Percentiles rank a stretch among this genome's conserved stretches.
These are phyloP conservation scores for Dryas alaskensis DNA, from an alignment of 306 rosid species.

Conservation along the genomic window DNA sequence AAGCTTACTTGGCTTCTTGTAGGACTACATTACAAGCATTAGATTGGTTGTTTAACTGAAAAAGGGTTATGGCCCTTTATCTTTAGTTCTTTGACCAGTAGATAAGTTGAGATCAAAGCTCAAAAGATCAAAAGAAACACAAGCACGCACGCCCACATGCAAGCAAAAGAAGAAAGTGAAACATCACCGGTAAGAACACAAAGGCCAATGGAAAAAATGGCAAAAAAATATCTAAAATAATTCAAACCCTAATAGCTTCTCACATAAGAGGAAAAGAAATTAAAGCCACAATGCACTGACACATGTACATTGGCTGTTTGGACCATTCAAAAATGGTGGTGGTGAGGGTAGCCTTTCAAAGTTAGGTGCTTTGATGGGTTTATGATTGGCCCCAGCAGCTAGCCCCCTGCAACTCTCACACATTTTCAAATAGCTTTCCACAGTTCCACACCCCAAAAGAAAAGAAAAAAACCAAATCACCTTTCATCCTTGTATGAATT, in stretches of 20 bases:
- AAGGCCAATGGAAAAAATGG: not conserved
- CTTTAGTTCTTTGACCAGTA: slow-evolving; percentile 13
- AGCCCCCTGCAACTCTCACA: not conserved
- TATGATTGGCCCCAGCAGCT: slow-evolving; percentile 15
- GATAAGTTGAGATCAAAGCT: not conserved
- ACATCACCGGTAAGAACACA: not conserved
- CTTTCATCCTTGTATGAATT: slow-evolving; percentile 6
- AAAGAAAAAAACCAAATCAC: not conserved
- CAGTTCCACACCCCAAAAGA: not conserved
- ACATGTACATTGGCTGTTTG: not conserved
- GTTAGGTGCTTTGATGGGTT: slow-evolving; percentile 7
- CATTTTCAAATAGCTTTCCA: not conserved
- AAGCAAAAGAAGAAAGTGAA: slow-evolving; percentile 6
- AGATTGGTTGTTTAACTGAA: not conserved
- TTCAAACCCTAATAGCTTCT: not conserved
- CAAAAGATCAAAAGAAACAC: slow-evolving; percentile 2
- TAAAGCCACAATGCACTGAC: not conserved
- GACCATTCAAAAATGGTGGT: not conserved
- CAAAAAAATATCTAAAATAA: not conserved
- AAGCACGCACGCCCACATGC: slow-evolving; percentile 14
- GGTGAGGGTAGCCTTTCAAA: not conserved
- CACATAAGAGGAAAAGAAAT: not conserved
- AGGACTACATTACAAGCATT: not conserved
- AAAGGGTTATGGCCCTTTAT: slow-evolving; percentile 1
- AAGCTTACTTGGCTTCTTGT: not conserved